phyloP scores from a whole-genome alignment of 495 filamentous ascomycete species.

The Daldinia concentrica region DNA sequence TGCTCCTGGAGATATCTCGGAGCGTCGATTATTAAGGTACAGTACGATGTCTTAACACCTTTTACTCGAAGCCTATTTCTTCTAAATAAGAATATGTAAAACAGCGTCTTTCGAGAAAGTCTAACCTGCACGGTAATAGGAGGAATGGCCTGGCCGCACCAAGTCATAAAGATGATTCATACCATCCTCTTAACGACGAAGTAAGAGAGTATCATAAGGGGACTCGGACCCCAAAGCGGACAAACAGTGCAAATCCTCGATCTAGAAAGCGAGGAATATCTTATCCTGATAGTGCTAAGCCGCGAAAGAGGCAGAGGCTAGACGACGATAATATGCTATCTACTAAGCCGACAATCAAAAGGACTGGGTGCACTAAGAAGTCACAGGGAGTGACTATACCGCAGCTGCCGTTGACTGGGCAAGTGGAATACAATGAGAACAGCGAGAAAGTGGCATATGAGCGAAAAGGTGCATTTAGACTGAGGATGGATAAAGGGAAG shows the following conservation, averaged over 20 bases:
- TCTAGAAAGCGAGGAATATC: constrained; percentile 11
- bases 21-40: constrained; percentile 14
- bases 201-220: background rate
- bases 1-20: constrained; percentile 26
- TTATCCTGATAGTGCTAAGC: background rate
- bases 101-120: background rate
- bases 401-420: constrained; percentile 7
- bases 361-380: background rate
- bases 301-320: constrained; percentile 4
- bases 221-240: background rate
- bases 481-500: constrained; percentile 15
- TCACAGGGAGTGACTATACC: background rate
- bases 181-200: background rate
- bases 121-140: background rate
- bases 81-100: background rate
- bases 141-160: no score
- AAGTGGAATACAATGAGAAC: background rate
- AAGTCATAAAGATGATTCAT: background rate
- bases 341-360: background rate
- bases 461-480: constrained; percentile 36
- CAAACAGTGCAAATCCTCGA: constrained; percentile 1
- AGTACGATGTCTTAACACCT: background rate
- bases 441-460: constrained; percentile 12
- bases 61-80: background rate
- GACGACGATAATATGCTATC: background rate